These are phyloP conservation scores for Beauveria sp. DNA, from an alignment of 2,329 filamentous ascomycete species.

Conservation along the genomic window DNA sequence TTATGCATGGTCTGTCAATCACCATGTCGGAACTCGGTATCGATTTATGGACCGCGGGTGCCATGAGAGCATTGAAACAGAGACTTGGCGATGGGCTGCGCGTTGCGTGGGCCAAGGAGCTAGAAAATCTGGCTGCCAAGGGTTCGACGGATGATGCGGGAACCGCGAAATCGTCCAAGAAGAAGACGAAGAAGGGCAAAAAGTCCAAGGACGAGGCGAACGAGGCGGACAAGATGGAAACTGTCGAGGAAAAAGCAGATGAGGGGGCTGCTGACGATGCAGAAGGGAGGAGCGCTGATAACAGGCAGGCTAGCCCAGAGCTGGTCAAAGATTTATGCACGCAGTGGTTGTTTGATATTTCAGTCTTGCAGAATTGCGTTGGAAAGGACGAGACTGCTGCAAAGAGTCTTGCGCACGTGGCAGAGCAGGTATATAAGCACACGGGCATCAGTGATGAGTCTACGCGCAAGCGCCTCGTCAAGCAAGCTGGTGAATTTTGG, in stretches of 20 bases:
- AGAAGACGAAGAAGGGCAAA: constrained; percentile 13
- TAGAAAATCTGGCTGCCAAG: constrained; percentile 25
- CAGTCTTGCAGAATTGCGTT: constrained; percentile 42
- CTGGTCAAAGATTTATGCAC: constrained; percentile 40
- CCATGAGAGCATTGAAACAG: constrained; percentile 56
- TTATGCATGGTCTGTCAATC: constrained; percentile 56
- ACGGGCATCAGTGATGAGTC: constrained; percentile 42
- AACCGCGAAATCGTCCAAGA: neutral
- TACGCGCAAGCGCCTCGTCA: constrained; percentile 46
- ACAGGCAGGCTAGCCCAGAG: constrained; percentile 13
- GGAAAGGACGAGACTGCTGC: constrained; percentile 21
- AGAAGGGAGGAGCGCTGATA: neutral
- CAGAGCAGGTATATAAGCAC: constrained; percentile 35
- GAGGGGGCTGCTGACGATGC: neutral
- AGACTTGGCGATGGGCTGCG: constrained; percentile 43
- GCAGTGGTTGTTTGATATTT: constrained; percentile 56
- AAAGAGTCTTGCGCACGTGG: constrained; percentile 35
- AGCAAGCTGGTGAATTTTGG: constrained; percentile 69
- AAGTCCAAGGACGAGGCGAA: constrained; percentile 11
- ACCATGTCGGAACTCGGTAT: constrained; percentile 63
- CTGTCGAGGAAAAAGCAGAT: constrained; percentile 9
- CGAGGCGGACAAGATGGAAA: constrained; percentile 10
- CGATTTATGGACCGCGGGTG: constrained; percentile 73
- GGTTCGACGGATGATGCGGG: constrained; percentile 13
- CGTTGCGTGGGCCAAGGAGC: constrained; percentile 37